These are phyloP conservation scores for Juglanconis oblonga DNA, from an alignment of 2,329 filamentous ascomycete genomes.

Conservation along the genomic window DNA sequence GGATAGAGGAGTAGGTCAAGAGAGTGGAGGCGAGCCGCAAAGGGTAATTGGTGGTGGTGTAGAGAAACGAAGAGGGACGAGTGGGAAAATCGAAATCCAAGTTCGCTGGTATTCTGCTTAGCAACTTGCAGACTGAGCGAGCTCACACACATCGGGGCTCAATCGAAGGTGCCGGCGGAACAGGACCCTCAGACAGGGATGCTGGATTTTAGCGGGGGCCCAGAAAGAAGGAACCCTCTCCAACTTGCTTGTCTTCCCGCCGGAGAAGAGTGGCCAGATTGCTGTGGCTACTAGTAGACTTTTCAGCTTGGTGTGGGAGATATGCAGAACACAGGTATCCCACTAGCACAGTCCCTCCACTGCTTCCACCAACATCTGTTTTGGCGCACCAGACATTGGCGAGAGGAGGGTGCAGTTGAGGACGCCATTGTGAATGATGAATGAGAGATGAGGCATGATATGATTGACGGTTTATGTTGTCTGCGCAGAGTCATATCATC, in stretches of 20 bases:
- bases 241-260: neutral
- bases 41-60: constrained; percentile 5
- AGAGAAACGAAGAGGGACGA: constrained; percentile 4
- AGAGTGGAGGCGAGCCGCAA: neutral
- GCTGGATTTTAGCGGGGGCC: neutral
- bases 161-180: constrained; percentile 11
- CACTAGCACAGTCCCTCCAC: neutral
- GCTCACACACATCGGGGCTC: constrained; percentile 10
- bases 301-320: neutral
- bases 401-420: neutral
- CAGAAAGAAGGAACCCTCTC: neutral
- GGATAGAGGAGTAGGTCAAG: constrained; percentile 7
- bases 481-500: neutral
- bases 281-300: neutral
- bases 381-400: neutral
- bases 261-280: neutral
- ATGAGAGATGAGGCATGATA: neutral
- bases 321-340: neutral
- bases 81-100: constrained; percentile 17
- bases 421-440: neutral
- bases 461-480: neutral
- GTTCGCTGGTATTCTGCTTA: neutral
- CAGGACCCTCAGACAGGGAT: constrained; percentile 3
- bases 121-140: constrained; percentile 2
- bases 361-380: neutral